Base-by-base conservation (phyloP, 768 basidiomycete genomes). In the Boletus vinaceobasis region DNA sequence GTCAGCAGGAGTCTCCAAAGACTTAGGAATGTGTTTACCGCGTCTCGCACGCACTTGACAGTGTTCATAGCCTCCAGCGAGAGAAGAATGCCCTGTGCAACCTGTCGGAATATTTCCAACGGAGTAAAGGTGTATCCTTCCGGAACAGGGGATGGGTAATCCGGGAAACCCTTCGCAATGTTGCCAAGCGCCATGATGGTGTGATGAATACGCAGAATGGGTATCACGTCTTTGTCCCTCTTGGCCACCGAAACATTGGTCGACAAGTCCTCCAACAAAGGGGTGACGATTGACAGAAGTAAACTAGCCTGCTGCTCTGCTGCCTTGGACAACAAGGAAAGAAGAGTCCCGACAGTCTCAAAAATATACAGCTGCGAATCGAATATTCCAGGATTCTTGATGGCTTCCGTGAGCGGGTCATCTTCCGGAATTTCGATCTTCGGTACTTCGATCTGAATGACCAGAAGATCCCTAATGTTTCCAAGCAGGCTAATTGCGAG, bases 111-210 rank as follows among this genome's bases (percentile, higher is more conserved):
- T 14, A 92, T 83, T 48, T 86, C 83, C 50, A 92, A 70, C 1
- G 85, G 84, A 0, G 93, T 89, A 19, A 85, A 74, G 9, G 84
- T 78, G 61, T 86, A 87, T 32, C 82, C 84, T 61, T 81, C 79
- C 0, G 85, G 83, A 1, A 86, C 73, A 2, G 84, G 79, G 15
- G 80, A 83, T 40, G 91, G 89, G 64, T 88, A 88, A 66, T 93
- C 93, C 0, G 97, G 97, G 73, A 98, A 98, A 13, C 97, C 97
- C 73, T 97, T 97, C 35, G 94, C 90, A 52, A 98, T 83, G 63
- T 90, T 93, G 13, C 96, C 96, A 21, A 98, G 77, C 3, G 96
- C 94, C 86, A 96, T 89, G 68, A 98, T 88, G 60, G 87, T 79
- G 73, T 98, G 95, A 63, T 98, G 97, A 8, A 93, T 83, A 65